Conservation (phyloP, 2,329 filamentous ascomycete species). For the Scopulariopsis brevicaulis region DNA sequence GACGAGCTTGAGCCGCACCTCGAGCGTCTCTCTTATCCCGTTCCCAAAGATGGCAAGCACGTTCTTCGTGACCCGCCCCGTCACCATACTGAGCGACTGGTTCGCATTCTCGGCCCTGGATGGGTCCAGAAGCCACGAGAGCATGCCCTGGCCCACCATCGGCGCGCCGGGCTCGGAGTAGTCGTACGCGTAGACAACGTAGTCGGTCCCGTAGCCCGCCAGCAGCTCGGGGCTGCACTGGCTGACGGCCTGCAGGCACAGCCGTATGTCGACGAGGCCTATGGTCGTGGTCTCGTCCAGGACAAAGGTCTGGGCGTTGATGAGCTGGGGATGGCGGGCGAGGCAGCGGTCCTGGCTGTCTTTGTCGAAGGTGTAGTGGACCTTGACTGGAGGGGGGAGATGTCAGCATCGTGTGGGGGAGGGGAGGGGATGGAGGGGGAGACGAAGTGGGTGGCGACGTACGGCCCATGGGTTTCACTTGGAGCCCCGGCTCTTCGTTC, state of each 20-base stretch:
- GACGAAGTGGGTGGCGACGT: conserved; percentile 24
- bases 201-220: conserved; percentile 55
- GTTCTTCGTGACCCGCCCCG: conserved; percentile 83
- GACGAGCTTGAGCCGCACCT: conserved; percentile 82
- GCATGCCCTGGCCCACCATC: conserved; percentile 87
- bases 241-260: conserved; percentile 73
- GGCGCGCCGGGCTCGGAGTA: conserved; percentile 92
- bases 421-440: not conserved
- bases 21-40: conserved; percentile 75
- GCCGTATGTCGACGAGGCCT: conserved; percentile 76
- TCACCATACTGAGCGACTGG: conserved; percentile 55
- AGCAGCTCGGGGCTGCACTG: conserved; percentile 63
- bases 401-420: not conserved
- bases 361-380: conserved; percentile 91
- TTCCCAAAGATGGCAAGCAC: conserved; percentile 73
- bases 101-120: conserved; percentile 4
- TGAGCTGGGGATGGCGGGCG: conserved; percentile 68
- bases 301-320: conserved; percentile 69
- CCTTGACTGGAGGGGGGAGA: conserved; percentile 40
- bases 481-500: conserved; percentile 36
- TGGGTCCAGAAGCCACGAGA: conserved; percentile 64
- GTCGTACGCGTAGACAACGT: conserved; percentile 94
- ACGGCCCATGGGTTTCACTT: conserved; percentile 57
- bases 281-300: conserved; percentile 74
- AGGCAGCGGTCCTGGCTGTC: conserved; percentile 83